Evolutionary conservation across 2,329 filamentous ascomycete species (phyloP), one percentile per base, ranked within the genome.

Genomic region (Lasiodiplodia hormozganensis): DNA sequence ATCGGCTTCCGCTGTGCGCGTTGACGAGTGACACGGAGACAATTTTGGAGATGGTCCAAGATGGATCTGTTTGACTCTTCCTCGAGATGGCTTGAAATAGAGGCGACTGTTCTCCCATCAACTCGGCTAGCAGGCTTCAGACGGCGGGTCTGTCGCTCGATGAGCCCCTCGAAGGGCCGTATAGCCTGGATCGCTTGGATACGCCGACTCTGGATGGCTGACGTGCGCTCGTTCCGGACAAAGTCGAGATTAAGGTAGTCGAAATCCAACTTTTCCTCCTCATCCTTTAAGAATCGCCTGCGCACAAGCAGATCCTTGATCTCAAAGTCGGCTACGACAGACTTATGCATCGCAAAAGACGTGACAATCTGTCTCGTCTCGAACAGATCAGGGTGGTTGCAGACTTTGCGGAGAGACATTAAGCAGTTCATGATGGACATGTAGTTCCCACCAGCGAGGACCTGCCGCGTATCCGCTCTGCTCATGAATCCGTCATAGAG

Each of bases 391-490:
- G 96, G 96, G 76, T 99, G 96, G 73, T 99, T 99, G 85, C 96
- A 99, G 64, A 99, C 96, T 78, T 98, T 97, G 60, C 96, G 90
- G 65, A 99, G 85, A 77, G 97, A 96, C 94, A 99, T 97, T 64
- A 99, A 83, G 79, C 96, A 98, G 78, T 97, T 97, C 81, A 98
- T 98, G 77, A 99, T 97, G 21, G 94, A 97, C 71, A 99, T 88
- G 78, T 97, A 97, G 75, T 98, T 99, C 34, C 96, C 96, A 1
- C 93, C 96, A 2, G 93, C 88, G 21, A 99, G 84, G 0, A 94
- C 97, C 69, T 93, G 91, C 71, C 93, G 90, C 0, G 96, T 98
- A 74, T 97, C 93, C 3, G 91, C 91, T 68, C 94, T 90, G 40
- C 93, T 93, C 82, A 99, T 89, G 80, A 98, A 99, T 1, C 95